Conservation (phyloP, 169 alveolate genomes). For the Miamiensis avidus region DNA sequence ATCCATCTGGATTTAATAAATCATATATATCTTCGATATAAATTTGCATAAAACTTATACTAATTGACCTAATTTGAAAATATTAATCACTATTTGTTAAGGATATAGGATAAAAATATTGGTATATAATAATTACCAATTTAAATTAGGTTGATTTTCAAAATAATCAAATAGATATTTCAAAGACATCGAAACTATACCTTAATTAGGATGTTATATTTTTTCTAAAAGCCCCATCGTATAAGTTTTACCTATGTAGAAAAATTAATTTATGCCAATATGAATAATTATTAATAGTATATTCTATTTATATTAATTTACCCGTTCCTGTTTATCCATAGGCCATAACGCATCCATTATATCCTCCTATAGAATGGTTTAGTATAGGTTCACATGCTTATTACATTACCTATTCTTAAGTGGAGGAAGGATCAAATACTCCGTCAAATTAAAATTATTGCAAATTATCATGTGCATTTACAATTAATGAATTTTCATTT, state of each 20-base stretch:
- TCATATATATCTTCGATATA: constrained; percentile 82
- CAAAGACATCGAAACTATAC: constrained; percentile 14
- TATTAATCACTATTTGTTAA: not conserved
- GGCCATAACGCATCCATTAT: constrained; percentile 77
- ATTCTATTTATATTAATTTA: constrained; percentile 51
- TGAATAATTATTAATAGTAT: constrained; percentile 11
- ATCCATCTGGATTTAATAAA: constrained; percentile 50
- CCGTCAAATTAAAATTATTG: constrained; percentile 6
- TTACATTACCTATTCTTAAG: constrained; percentile 1
- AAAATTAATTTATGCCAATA: constrained; percentile 45
- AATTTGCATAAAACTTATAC: constrained; percentile 72
- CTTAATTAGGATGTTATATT: not conserved
- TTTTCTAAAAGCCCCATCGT: constrained; percentile 18
- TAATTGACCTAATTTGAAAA: constrained; percentile 30
- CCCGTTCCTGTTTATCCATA: constrained; percentile 87
- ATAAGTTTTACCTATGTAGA: constrained; percentile 64
- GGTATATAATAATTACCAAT: constrained; percentile 40
- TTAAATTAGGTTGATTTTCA: constrained; percentile 56
- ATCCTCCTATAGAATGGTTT: constrained; percentile 65
- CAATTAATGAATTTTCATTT: not conserved
- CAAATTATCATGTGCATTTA: not conserved
- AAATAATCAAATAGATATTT: constrained; percentile 57
- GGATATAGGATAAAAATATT: too few relatives aligned
- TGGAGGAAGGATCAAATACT: constrained; percentile 1
- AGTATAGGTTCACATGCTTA: constrained; percentile 35